Percentiles rank a stretch among this genome's conserved stretches.
phyloP scores from a whole-genome alignment of 192 early-diverging fungal species.

The Coemansia sp. region DNA sequence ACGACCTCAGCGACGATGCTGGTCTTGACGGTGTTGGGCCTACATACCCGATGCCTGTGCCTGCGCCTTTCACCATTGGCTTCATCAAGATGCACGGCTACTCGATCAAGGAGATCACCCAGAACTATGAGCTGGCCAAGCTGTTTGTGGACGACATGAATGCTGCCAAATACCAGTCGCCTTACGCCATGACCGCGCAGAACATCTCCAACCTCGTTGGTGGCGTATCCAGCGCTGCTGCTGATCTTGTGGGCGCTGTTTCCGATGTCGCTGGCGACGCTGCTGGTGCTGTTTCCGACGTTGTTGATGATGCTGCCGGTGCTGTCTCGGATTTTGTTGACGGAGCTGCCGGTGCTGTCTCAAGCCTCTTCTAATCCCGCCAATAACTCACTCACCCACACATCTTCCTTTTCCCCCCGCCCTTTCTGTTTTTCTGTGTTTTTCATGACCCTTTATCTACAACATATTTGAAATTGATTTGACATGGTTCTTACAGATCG shows the following conservation, averaged over 20 bases:
- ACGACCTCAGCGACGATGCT: constrained; percentile 5
- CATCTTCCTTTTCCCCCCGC: background rate
- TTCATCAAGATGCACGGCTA: constrained; percentile 49
- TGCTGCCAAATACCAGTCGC: constrained; percentile 45
- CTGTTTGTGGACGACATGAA: constrained; percentile 53
- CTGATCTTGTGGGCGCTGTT: background rate
- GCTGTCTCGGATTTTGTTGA: background rate
- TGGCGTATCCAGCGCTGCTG: background rate
- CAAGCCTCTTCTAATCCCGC: background rate
- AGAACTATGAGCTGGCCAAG: constrained; percentile 35
- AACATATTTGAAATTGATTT: background rate
- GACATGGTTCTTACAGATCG: background rate
- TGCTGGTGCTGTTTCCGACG: background rate
- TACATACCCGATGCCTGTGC: constrained; percentile 50
- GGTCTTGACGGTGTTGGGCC: constrained; percentile 26
- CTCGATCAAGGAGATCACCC: constrained; percentile 32
- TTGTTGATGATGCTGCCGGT: background rate
- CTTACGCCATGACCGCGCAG: constrained; percentile 35
- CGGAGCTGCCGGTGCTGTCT: background rate
- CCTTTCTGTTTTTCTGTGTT: background rate
- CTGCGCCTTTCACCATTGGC: constrained; percentile 29
- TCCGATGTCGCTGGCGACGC: background rate
- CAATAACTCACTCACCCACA: too few species aligned
- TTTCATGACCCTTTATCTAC: background rate
- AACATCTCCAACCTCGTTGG: background rate